phyloP scores from a whole-genome alignment of 345 rosid genomes.

The Eutrema japonicum region DNA sequence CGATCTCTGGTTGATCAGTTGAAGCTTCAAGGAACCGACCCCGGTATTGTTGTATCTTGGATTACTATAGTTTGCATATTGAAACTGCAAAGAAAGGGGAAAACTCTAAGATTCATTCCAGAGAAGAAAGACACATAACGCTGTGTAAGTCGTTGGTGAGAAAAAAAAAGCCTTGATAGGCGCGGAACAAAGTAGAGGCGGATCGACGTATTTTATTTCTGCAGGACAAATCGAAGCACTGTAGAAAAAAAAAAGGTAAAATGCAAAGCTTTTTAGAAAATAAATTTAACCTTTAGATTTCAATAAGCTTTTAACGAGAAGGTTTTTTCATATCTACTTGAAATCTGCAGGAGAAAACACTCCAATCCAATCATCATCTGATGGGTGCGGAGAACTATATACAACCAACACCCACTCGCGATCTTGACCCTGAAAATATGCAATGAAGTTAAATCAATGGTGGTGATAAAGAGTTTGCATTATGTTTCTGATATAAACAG shows the following conservation, averaged over 20 bases:
- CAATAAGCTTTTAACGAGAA: too few species aligned
- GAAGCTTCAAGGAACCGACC: slow-evolving; percentile 66
- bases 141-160: too few species aligned
- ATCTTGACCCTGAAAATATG: slow-evolving; percentile 54
- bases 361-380: slow-evolving; percentile 76
- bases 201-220: slow-evolving; percentile 46
- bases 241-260: slow-evolving; percentile 28
- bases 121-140: not conserved
- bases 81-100: slow-evolving; percentile 48
- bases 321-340: slow-evolving; percentile 45
- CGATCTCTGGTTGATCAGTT: slow-evolving; percentile 74
- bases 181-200: slow-evolving; percentile 63
- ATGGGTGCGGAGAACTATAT: slow-evolving; percentile 55
- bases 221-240: slow-evolving; percentile 64
- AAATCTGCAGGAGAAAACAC: slow-evolving; percentile 80
- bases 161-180: slow-evolving; percentile 63
- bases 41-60: slow-evolving; percentile 56
- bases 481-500: not conserved
- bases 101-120: not conserved
- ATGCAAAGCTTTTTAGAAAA: too few species aligned
- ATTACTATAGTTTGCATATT: slow-evolving; percentile 65
- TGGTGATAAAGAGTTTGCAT: too few species aligned
- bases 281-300: too few species aligned
- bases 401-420: slow-evolving; percentile 59
- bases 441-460: too few species aligned